Evolutionary conservation across 805 yeast species (phyloP), one percentile per base, ranked within the genome.

Genomic region (Starmerella floricola): DNA sequence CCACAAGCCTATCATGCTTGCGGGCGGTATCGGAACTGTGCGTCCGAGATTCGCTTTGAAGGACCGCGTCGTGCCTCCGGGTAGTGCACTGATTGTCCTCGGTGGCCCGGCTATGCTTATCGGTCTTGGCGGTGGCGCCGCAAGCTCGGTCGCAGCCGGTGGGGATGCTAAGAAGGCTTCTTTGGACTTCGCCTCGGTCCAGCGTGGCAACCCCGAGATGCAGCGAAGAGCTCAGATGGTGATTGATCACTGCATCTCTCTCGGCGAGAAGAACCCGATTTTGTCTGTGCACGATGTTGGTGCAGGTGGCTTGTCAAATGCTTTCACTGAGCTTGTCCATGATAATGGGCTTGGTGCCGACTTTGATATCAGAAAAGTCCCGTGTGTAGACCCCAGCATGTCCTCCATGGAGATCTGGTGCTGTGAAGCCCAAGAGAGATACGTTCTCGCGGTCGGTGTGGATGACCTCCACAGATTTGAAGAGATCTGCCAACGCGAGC

Each of bases 351-450:
- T 91, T 49, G 99, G 99, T 61, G 99, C 95, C 23, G 71, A 62
- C 50, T 91, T 91, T 50, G 95, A 91, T 63, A 71, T 91, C 51
- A 77, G 99, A 64, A 81, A 87, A 42, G 79, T 91, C 44, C 74
- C 94, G 43, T 79, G 86, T 29, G 72, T 86, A 51, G 99, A 91
- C 63, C 94, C 95, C 37, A 94, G 96, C 45, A 85, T 91, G 96
- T 88, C 97, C 4, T 97, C 99, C 42, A 84, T 91, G 94, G 98
- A 91, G 68, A 85, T 91, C 50, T 91, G 99, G 99, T 91, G 99
- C 74, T 88, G 94, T 56, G 98, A 91, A 66, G 91, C 97, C 2
- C 99, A 91, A 67, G 99, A 91, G 64, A 78, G 99, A 63, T 91
- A 87, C 56, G 99, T 91, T 19, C 64, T 91, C 55, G 97, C 95